Base-by-base conservation (phyloP, 306 rosid genomes). In the Purshia tridentata region DNA sequence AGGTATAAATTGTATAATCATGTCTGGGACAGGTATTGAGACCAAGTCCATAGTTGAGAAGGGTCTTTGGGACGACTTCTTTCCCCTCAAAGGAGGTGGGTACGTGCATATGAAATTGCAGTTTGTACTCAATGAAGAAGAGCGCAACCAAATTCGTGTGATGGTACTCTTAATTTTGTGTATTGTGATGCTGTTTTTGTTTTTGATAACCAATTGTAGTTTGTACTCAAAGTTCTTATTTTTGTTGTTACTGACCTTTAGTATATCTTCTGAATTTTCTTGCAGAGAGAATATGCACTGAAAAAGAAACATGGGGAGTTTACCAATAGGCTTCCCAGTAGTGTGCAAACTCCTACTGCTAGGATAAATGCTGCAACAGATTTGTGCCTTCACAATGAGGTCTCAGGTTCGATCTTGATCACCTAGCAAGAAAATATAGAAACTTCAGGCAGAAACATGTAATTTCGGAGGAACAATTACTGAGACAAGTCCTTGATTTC, bases 331-430 rank as follows among this genome's bases (percentile, higher is more conserved):
- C 69, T 79, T 63, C 69, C 29, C 69, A 77, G 20, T 55, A 78
- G 79, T 46, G 67, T 62, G 45, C 77, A 81, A 76, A 77, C 53
- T 8, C 49, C 72, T 16, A 60, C 51, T 72, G 58, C 59, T 69
- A 61, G 45, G 72, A 68, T 57, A 49, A 81, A 75, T 74, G 74
- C 77, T 45, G 82, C 78, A 47, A 77, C 85, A 44, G 80, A 82
- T 18, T 71, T 84, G 63, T 16, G 63, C 75, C 51, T 80, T 42
- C 74, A 67, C 52, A 77, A 80, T 67, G 88, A 84, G 86, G 73
- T 83, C 86, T 87, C 97, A 90, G 98, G 98, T 94, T 88, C 70
- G 91, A 84, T 82, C 85, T 81, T 69, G 55, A 81, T 88, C 55
- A 49, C 75, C 80, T 77, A 47, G 77, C 71, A 68, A 60, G 47